Evolutionary conservation across 139 green algal genomes (phyloP).

Genomic region (Chlorella vulgaris): DNA sequence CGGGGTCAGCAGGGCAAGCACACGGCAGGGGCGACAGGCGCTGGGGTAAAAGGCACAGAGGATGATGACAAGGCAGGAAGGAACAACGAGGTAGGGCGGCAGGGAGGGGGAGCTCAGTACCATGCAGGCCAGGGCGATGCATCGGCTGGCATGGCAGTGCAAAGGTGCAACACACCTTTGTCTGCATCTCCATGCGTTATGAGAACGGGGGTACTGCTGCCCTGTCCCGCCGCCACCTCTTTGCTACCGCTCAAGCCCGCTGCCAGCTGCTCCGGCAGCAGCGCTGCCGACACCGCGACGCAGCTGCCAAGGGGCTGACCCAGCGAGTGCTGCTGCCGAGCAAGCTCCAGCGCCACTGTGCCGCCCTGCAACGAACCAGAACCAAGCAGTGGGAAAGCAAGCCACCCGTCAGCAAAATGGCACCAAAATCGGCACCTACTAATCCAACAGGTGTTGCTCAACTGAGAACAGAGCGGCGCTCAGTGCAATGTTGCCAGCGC

Average conservation of each 20-base stretch:
- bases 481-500: too few species aligned
- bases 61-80: background rate
- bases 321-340: background rate
- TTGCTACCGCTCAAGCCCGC: background rate
- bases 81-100: too few species aligned
- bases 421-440: background rate
- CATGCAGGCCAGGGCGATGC: too few species aligned
- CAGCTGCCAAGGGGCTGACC: conserved; percentile 26
- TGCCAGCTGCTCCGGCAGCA: conserved; percentile 25
- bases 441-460: background rate
- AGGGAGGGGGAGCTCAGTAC: too few species aligned
- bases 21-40: background rate
- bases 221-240: background rate
- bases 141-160: too few species aligned
- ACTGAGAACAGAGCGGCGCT: too few species aligned
- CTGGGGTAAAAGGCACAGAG: too few species aligned
- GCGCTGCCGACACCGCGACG: background rate
- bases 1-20: background rate
- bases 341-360: conserved; percentile 45
- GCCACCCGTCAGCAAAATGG: background rate
- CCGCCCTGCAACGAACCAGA: conserved; percentile 34
- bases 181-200: conserved; percentile 1
- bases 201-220: background rate
- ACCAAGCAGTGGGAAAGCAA: too few species aligned
- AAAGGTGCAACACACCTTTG: conserved; percentile 6